Evolutionary conservation across 2,329 filamentous ascomycete genomes (phyloP).

Genomic region (Elsinoe ampelina): DNA sequence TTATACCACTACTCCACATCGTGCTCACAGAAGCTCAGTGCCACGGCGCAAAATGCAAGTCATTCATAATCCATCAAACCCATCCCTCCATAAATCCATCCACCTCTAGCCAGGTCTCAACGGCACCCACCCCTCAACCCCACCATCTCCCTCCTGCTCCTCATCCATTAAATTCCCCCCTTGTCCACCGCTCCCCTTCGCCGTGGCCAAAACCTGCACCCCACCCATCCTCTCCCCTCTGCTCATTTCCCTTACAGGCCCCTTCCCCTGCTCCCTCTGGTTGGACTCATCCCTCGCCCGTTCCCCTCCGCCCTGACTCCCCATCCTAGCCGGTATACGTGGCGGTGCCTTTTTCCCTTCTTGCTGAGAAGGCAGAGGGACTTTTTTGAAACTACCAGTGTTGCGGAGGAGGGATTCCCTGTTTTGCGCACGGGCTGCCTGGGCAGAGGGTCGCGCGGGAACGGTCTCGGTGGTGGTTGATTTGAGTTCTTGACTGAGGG

Average conservation of each 20-base stretch:
- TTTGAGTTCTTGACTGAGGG: background rate
- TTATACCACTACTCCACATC: too few species aligned
- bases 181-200: constrained; percentile 14
- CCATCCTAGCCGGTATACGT: background rate
- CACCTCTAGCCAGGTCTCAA: constrained; percentile 20
- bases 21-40: too few species aligned
- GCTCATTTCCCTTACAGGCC: background rate
- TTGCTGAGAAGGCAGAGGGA: background rate
- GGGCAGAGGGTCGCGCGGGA: background rate
- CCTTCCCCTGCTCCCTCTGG: background rate
- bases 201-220: constrained; percentile 18
- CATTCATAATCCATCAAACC: background rate
- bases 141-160: constrained; percentile 17
- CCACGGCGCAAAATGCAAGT: background rate
- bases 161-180: constrained; percentile 24
- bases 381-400: constrained; percentile 1
- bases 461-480: background rate
- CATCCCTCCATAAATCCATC: background rate
- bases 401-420: background rate
- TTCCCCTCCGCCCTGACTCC: background rate
- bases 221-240: constrained; percentile 8
- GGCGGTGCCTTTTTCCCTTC: background rate
- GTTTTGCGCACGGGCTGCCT: background rate
- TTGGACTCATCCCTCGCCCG: background rate
- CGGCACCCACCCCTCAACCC: constrained; percentile 24